Base-by-base conservation (phyloP, 2,329 filamentous ascomycete genomes). In the Paecilomyces formosus region DNA sequence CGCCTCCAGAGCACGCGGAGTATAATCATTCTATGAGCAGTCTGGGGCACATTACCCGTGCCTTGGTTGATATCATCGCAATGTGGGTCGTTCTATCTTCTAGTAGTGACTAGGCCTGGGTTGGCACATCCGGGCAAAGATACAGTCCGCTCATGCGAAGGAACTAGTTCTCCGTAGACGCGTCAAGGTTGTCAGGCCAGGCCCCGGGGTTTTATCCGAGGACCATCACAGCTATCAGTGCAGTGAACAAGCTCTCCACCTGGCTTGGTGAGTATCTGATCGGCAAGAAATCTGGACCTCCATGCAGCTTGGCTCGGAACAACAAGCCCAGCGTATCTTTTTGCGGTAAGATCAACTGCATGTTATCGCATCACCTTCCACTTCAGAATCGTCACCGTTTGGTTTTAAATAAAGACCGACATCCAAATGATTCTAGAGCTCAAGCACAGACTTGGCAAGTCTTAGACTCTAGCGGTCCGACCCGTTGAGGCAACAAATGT, bases 181-280 rank as follows among this genome's bases (percentile, higher is more conserved):
- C 30, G 45, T 65, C 30, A 65, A 60, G 58, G 63, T 65, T 30
- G 61, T 60, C 22, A 57, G 53, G 28, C 51, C 63, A 3, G 58
- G 59, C 30, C 61, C 64, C 12, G 67, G 70, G 54, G 68, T 67
- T 1, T 71, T 71, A 58, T 71, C 67, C 54, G 64, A 66, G 18
- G 66, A 65, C 2, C 68, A 72, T 21, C 71, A 22, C 30, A 31
- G 30, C 30, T 31, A 12, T 31, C 30, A 18, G 21, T 35, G 64
- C 55, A 65, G 65, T n/a, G 39, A 45, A 26, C 15, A 45, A 45
- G n/a, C 39, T 45, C 39, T 18, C 39, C 15, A 45, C 39, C 9
- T n/a, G 13, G n/a, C 18, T 18, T 21, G 18, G 39, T 45, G 6
- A 26, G 3, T 26, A 45, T 45, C n/a, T 45, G 39, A 45, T 45